Base-by-base conservation (phyloP, 345 rosid genomes). In the Angophora floribunda region DNA sequence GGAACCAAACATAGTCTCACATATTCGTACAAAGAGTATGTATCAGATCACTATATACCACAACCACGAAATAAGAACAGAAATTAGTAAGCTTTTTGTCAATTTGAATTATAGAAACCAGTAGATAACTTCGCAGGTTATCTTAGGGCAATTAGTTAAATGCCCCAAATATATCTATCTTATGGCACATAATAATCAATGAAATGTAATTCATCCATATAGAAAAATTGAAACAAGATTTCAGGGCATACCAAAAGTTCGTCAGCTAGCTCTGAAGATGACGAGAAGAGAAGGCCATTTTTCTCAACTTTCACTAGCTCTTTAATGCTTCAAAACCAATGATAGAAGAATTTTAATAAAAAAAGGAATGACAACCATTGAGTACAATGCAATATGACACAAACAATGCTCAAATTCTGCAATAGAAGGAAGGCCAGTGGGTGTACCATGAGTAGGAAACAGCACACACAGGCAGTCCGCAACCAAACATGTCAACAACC, bases 401-500 rank as follows among this genome's bases (percentile, higher is more conserved):
- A 26, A 32, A 28, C 85, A 85, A 45, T 30, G 44, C 65, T 88
- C 50, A 51, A 36, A 41, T 59, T 32, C 45, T n/a, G 22, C 84
- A 45, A 87, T n/a, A 28, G 50, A 51, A 53, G 47, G 57, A 11
- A 13, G 8, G 30, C 32, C 61, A 79, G 7, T 11, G 49, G 7
- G 11, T 49, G 90, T 93, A 98, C 99, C 99, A 97, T 57, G 99
- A 96, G 95, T 95, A 98, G 84, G 99, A 95, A 90, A 94, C 98
- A 47, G 98, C 97, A 86, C 99, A 98, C 85, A 97, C 99, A 85
- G 99, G 99, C 30, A 98, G 93, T 86, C 99, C 99, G 90, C 98
- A 97, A 88, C 99, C 99, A 65, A 98, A 95, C 99, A 98, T 98
- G 91, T 98, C 99, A 89, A 98, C 99, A 57, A 98, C 99, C 99